Evolutionary conservation across 257 asterid genomes (phyloP), one percentile per base, ranked within the genome.

Genomic region (Scutellaria minor): DNA sequence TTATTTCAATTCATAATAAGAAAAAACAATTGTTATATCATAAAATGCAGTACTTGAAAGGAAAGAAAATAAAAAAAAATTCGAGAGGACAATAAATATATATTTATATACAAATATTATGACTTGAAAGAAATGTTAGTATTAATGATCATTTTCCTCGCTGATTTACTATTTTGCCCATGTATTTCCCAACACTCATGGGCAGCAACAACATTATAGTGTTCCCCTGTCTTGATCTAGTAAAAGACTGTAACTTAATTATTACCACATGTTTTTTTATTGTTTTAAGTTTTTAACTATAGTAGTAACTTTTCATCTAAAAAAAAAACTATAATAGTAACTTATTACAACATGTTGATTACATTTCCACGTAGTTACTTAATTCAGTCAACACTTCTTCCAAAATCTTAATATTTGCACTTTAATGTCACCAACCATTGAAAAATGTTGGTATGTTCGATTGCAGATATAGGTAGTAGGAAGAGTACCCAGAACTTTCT

Each of bases 351-450:
- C 39, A 42, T 18, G 35, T 56, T 57, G 48, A 46, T 11, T 59
- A 9, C 68, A 70, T 75, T 14, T 60, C 14, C 20, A 24, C 47
- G 62, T 7, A 24, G 3, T 15, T 13, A 31, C 11, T 39, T 40
- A 47, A 65, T 57, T 47, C 40, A 59, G 54, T 61, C 46, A 50
- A 51, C 54, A 40, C 50, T 40, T 59, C n/a, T 15, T 8, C 47
- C 54, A 55, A 41, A 18, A 53, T 41, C 2, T 15, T 53, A 75
- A 46, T 15, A 65, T 44, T 68, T 14, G 74, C 24, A 57, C 57
- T 66, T 72, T 42, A 50, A 55, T 31, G 46, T 22, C 18, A 74
- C 68, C 39, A 7, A 74, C 66, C 50, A 54, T 56, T 13, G 63
- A 41, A 67, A 69, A 69, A 54, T 51, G 52, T 44, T 52, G 47